These are phyloP conservation scores for Botryosphaeria agaves DNA, from an alignment of 2,329 filamentous ascomycete genomes.

Conservation along the genomic window DNA sequence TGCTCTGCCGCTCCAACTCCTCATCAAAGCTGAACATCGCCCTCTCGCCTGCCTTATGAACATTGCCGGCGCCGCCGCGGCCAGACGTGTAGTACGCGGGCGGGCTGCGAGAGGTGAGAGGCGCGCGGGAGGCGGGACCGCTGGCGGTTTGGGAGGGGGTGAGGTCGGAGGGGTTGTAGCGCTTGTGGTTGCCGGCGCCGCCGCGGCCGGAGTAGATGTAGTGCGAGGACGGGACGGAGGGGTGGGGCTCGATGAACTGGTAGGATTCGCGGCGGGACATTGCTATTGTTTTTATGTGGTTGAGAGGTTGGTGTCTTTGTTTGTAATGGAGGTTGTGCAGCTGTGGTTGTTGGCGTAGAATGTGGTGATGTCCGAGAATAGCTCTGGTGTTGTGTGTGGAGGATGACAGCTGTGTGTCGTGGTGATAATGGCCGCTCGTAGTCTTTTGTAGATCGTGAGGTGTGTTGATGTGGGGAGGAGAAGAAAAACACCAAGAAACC, in stretches of 20 bases:
- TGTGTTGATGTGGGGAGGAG: background rate
- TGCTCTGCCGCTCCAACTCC: conserved; percentile 40
- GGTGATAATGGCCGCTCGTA: background rate
- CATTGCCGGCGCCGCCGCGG: conserved; percentile 51
- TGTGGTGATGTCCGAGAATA: conserved; percentile 9
- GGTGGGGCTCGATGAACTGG: conserved; percentile 44
- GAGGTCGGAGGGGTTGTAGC: conserved; percentile 35
- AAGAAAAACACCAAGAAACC: no score
- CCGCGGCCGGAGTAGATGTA: conserved; percentile 37
- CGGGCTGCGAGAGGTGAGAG: conserved; percentile 29
- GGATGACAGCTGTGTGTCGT: conserved; percentile 1
- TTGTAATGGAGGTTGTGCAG: conserved; percentile 3
- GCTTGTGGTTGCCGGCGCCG: conserved; percentile 40
- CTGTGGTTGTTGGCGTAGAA: conserved; percentile 12
- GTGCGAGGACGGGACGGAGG: conserved; percentile 33
- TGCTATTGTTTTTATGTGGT: no score
- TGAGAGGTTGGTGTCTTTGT: conserved; percentile 3
- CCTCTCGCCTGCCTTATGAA: conserved; percentile 34
- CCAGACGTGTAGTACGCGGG: conserved; percentile 44
- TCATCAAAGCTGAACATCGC: conserved; percentile 54
- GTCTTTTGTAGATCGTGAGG: no score
- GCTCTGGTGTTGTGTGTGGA: conserved; percentile 5
- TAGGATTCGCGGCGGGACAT: conserved; percentile 18
- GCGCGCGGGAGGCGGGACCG: conserved; percentile 30
- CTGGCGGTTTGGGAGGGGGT: conserved; percentile 27